Base-by-base conservation (phyloP, 2,329 filamentous ascomycete species). In the Fusarium dimerum region DNA sequence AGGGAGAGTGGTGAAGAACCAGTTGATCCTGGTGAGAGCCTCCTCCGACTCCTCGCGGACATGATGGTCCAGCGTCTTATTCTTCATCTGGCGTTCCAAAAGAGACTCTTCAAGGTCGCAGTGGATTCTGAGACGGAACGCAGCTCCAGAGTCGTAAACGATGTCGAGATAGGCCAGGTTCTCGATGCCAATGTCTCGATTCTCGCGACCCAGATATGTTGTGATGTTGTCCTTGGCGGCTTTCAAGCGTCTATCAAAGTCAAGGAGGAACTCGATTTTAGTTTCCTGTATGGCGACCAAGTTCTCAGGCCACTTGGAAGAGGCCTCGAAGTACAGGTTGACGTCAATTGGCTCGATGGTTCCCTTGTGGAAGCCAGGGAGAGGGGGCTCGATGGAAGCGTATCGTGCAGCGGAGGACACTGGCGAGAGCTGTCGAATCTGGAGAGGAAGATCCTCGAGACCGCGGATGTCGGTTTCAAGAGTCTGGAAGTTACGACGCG, bases 251-350 rank as follows among this genome's bases (percentile, higher is more conserved):
- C 87, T 84, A 45, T 86, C 85, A 51, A 96, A 85, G 62, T 86
- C 83, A 4, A 97, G 74, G 5, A 94, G 78, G 67, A 99, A 96
- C 4, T 95, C 94, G 39, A 95, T 83, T 72, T 99, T 99, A 12
- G 92, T 92, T 66, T 92, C 85, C 70, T 99, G 94, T 50, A 97
- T 96, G 6, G 93, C 92, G 4, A 84, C 84, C 9, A 97, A 74
- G 66, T 95, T 91, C 67, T 97, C 92, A 0, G 94, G 94, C 94
- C 94, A 99, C 61, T 90, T 88, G 43, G 86, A 87, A 7, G 94
- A 97, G 5, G 89, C 90, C 73, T 99, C 94, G 63, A 99, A 97
- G 66, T 93, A 92, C 44, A 99, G 79, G 40, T 92, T 82, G 32
- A 95, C 82, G 60, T 95, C 87, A 60, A 92, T 87, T 1, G 90